phyloP scores from a whole-genome alignment of 2,329 filamentous ascomycete genomes.

The Neopestalotiopsis rosae region DNA sequence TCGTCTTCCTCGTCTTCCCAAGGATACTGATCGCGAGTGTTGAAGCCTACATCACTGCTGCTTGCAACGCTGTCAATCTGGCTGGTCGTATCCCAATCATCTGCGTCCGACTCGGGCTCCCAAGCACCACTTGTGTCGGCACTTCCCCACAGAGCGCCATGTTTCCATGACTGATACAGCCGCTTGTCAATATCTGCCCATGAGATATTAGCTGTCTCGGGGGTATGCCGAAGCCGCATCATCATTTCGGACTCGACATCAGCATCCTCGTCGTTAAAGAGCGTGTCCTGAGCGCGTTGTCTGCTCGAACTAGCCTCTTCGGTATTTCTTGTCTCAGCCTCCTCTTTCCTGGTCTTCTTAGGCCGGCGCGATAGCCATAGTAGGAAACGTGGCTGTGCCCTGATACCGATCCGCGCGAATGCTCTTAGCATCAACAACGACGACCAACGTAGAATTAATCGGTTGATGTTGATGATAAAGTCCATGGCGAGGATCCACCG shows the following conservation, averaged over 20 bases:
- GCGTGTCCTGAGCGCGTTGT: constrained; percentile 46
- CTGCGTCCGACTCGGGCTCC: constrained; percentile 55
- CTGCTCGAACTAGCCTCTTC: constrained; percentile 29
- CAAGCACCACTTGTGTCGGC: constrained; percentile 84
- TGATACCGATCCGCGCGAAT: constrained; percentile 65
- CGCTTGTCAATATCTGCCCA: constrained; percentile 74
- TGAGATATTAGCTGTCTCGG: constrained; percentile 45
- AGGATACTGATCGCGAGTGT: constrained; percentile 54
- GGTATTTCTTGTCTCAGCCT: constrained; percentile 26
- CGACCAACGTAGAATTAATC: constrained; percentile 64
- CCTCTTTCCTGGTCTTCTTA: constrained; percentile 35
- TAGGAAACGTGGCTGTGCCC: constrained; percentile 67
- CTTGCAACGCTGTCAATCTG: constrained; percentile 59
- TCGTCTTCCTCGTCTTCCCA: constrained; percentile 53
- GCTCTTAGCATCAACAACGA: constrained; percentile 59
- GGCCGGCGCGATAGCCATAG: constrained; percentile 54
- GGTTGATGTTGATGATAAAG: constrained; percentile 77
- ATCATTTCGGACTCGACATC: constrained; percentile 85
- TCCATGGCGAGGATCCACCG: constrained; percentile 79
- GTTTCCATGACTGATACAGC: constrained; percentile 85
- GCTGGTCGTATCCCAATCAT: constrained; percentile 79
- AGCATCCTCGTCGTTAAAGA: constrained; percentile 67
- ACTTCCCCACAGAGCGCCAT: constrained; percentile 84
- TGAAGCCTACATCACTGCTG: constrained; percentile 43
- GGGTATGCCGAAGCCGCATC: constrained; percentile 55